Evolutionary conservation across 345 rosid genomes (phyloP), one percentile per base, ranked within the genome.

Genomic region (Eucalyptus marginata): DNA sequence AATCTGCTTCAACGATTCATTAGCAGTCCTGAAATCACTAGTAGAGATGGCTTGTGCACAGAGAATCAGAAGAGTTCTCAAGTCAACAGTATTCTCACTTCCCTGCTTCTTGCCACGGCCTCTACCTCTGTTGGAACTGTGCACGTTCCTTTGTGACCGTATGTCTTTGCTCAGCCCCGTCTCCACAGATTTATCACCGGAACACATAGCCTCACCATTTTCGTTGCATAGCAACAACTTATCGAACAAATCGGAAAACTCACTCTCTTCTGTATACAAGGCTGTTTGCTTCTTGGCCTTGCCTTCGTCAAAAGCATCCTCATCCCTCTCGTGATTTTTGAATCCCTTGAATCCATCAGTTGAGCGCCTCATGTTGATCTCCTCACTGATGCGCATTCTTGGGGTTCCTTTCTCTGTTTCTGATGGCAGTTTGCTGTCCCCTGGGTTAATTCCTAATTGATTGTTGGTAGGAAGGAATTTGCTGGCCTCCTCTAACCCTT

Each of bases 401-500:
- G 87, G 86, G 86, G 36, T 71, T 51, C 88, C 89, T 46, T 71
- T 90, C 90, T 85, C 88, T 64, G 6, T 16, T 64, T 64, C 76
- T 6, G 9, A 79, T 33, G 89, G 22, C 33, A 68, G 43, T 43
- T 7, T 31, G 40, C 89, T 91, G 86, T 71, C 87, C 51, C 93
- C 95, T 25, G 90, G 89, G 89, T 92, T 91, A 15, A 92, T 89
- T 43, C 91, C 85, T 86, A 95, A 91, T 71, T 94, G 92, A 90
- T 89, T 90, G 87, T 89, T 90, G 81, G 90, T 91, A 25, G 97
- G 99, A 92, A 97, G 95, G 88, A 97, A 96, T 94, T 94, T 96
- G 81, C 95, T 94, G 88, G 99, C 99, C 94, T 96, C 99, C 89
- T 95, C 97, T 84, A 96, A 7, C 16, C 98, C 98, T 92, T 88